Base-by-base conservation (phyloP, 257 asterid genomes). In the Haberlea rhodopensis region DNA sequence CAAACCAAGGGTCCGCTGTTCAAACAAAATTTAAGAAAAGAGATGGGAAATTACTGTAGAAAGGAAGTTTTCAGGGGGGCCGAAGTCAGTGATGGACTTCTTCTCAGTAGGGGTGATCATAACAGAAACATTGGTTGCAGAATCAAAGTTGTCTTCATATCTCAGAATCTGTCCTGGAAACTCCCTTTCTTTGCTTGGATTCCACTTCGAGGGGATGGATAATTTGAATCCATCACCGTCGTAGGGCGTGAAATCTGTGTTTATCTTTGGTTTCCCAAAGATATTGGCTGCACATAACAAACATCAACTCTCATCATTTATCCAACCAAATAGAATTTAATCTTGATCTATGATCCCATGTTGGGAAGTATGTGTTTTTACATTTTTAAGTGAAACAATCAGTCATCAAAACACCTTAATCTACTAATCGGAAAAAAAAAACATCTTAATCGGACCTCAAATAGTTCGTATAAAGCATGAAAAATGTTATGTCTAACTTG, bases 101-200 rank as follows among this genome's bases (percentile, higher is more conserved):
- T 82, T 82, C 69, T 82, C 82, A 53, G 82, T 76, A 40, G 84
- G 77, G 24, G 71, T 58, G 46, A 76, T 34, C 31, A 71, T 20
- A 27, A 82, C 87, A 19, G 53, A 59, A 29, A 82, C 31, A 32
- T 74, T 68, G 73, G 25, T 82, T 11, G 73, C 76, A 63, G 70
- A 2, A 53, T 82, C 87, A 20, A 69, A 82, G 76, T 82, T 82
- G 82, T 82, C 87, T 62, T 82, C 87, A 23, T 65, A 82, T 65
- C 87, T 74, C 18, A 80, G 78, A 45, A 88, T 86, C 65, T 85
- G 96, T 1, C 94, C 96, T 16, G 94, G 94, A 68, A 31, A 88
- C 76, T 88, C 96, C 4, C 69, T 29, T 64, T 88, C 91, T 18
- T 70, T 76, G 84, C 94, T 85, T 11, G 89, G 91, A 75, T 85